A percentile compares a stretch with the other conserved stretches of the same genome.
phyloP scores from a whole-genome alignment of 1,284 basidiomycete species.

The Tylopilus sp. region DNA sequence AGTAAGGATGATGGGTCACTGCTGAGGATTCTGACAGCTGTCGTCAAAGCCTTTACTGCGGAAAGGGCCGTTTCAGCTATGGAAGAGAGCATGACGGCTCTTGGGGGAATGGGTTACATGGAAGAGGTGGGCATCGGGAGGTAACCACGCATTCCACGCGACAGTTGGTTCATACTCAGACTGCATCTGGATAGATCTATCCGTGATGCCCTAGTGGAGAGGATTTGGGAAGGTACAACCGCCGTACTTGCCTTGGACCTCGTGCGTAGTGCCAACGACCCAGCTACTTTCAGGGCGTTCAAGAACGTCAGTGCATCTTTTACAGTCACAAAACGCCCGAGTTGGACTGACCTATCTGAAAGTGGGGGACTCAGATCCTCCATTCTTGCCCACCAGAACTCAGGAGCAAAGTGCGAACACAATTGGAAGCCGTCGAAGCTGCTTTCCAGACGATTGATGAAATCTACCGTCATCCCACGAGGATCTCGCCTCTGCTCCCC shows the following conservation, averaged over 20 bases:
- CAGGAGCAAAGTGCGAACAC: slow-evolving; percentile 20
- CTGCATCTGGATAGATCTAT: slow-evolving; percentile 39
- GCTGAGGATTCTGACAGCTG: slow-evolving; percentile 66
- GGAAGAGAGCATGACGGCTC: slow-evolving; percentile 70
- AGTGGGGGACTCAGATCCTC: slow-evolving; percentile 56
- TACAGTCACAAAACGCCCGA: not conserved
- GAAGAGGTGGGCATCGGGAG: slow-evolving; percentile 69
- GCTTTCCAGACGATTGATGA: slow-evolving; percentile 33
- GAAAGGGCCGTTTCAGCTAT: slow-evolving; percentile 61
- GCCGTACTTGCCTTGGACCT: slow-evolving; percentile 69
- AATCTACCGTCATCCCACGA: slow-evolving; percentile 17
- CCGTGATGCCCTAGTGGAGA: slow-evolving; percentile 68
- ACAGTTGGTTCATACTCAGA: not conserved
- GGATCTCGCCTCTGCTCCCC: slow-evolving; percentile 43
- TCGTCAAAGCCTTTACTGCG: slow-evolving; percentile 69
- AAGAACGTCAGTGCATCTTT: slow-evolving; percentile 30
- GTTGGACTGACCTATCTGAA: slow-evolving; percentile 4
- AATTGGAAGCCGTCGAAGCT: slow-evolving; percentile 34
- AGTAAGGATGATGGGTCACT: slow-evolving; percentile 46
- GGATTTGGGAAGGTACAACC: slow-evolving; percentile 80
- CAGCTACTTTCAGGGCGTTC: slow-evolving; percentile 37
- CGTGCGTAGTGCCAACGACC: slow-evolving; percentile 47
- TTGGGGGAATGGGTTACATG: slow-evolving; percentile 83
- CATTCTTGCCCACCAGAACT: slow-evolving; percentile 39
- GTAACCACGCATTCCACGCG: slow-evolving; percentile 31